A percentile compares a stretch with the other conserved stretches of the same genome.
Evolutionary conservation across 495 filamentous ascomycete genomes (phyloP).

Genomic region (Hyaloscypha bicolor): DNA sequence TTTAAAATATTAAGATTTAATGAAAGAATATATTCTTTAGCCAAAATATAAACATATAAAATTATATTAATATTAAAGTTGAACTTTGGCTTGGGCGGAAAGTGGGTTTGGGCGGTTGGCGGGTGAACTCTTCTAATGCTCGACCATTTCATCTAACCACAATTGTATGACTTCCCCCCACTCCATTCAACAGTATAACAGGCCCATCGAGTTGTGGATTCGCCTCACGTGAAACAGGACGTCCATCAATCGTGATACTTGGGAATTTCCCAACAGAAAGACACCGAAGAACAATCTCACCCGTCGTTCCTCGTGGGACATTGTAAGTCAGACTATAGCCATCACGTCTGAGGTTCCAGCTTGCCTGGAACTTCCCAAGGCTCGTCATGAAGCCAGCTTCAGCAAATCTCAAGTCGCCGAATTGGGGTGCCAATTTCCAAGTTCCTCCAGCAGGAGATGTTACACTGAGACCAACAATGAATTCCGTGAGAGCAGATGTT

Average conservation of each 20-base stretch:
- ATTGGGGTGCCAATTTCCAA: slow-evolving; percentile 60
- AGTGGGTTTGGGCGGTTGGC: too few species aligned
- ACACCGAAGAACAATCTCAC: slow-evolving; percentile 30
- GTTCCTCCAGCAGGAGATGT: slow-evolving; percentile 50
- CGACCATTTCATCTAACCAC: slow-evolving; percentile 16
- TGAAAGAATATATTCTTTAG: too few species aligned
- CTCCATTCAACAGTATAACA: slow-evolving; percentile 11
- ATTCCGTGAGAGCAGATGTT: slow-evolving; percentile 58
- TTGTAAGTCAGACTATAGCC: slow-evolving; percentile 31
- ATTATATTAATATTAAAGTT: too few species aligned
- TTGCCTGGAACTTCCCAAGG: slow-evolving; percentile 53
- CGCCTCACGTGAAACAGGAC: slow-evolving; percentile 9
- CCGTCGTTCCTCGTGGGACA: slow-evolving; percentile 37
- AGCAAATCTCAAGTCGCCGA: slow-evolving; percentile 56
- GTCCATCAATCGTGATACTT: slow-evolving; percentile 33
- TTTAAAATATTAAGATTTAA: too few species aligned
- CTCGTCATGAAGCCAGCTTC: slow-evolving; percentile 60
- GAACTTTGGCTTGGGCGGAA: too few species aligned
- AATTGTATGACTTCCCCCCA: slow-evolving; percentile 27
- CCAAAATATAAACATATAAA: too few species aligned
- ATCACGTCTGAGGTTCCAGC: slow-evolving; percentile 28
- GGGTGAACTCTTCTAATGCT: neutral
- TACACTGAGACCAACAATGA: slow-evolving; percentile 57
- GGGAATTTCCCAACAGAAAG: slow-evolving; percentile 28
- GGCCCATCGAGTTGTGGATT: slow-evolving; percentile 11